phyloP scores from a whole-genome alignment of 1,284 basidiomycete species.

The Anthracocystis panici-leucophaei region DNA sequence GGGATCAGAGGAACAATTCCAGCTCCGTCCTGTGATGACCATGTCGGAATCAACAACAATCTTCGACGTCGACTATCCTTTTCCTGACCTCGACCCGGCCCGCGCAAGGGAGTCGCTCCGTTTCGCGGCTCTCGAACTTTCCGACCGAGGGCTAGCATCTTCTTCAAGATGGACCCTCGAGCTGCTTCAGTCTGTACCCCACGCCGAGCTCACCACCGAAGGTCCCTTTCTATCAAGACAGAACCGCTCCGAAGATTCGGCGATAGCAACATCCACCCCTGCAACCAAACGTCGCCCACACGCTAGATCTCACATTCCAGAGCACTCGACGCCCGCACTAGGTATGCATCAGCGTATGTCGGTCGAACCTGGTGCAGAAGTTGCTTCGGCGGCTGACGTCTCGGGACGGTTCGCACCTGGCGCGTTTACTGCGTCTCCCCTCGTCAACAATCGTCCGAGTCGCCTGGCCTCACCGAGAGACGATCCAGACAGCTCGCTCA shows the following conservation, averaged over 20 bases:
- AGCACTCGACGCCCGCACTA: slow-evolving; percentile 65
- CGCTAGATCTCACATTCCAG: slow-evolving; percentile 41
- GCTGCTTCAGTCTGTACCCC: slow-evolving; percentile 53
- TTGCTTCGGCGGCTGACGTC: slow-evolving; percentile 20
- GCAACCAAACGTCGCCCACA: slow-evolving; percentile 26
- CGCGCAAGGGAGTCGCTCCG: slow-evolving; percentile 43
- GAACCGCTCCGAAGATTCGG: slow-evolving; percentile 11
- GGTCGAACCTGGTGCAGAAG: slow-evolving; percentile 34
- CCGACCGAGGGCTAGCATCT: slow-evolving; percentile 49
- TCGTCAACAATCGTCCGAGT: slow-evolving; percentile 24
- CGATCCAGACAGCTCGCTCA: slow-evolving; percentile 44
- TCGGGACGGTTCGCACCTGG: slow-evolving; percentile 30
- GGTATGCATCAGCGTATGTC: slow-evolving; percentile 50
- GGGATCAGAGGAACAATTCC: too few species aligned
- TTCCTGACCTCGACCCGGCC: slow-evolving; percentile 50
- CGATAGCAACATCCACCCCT: slow-evolving; percentile 37
- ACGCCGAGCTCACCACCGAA: not conserved
- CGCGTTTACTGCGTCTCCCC: slow-evolving; percentile 34
- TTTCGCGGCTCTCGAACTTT: slow-evolving; percentile 41
- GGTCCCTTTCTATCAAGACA: slow-evolving; percentile 9
- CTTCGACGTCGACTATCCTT: slow-evolving; percentile 48
- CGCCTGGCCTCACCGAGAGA: slow-evolving; percentile 19
- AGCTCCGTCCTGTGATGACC: not conserved
- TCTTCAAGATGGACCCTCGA: slow-evolving; percentile 62
- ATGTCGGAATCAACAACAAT: slow-evolving; percentile 36